Base-by-base conservation (phyloP, 129 eudicot species). In the Oenanthe sinensis region DNA sequence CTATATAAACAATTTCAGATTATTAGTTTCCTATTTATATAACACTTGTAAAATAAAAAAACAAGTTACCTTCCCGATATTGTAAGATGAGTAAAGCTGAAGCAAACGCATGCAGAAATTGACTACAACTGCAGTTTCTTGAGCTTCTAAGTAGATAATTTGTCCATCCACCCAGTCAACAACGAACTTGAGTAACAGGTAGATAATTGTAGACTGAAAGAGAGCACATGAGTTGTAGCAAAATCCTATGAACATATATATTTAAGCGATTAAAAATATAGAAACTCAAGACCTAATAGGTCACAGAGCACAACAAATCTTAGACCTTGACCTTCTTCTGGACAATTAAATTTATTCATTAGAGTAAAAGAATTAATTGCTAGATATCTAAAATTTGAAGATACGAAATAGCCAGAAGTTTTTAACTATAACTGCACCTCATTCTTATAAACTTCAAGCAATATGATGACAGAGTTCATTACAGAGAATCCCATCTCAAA, bases 161-260 rank as follows among this genome's bases (percentile, higher is more conserved):
- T 95, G 97, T 24, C 93, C 96, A 22, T 90, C 97, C 83, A 95
- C 98, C 98, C 98, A 95, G 60, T 91, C 92, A 68, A 89, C 91
- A 52, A 90, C 96, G 44, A 91, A 88, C 83, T 91, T 95, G 77
- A 91, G 96, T 76, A 95, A 80, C 78, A 90, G 87, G 86, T 95
- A 95, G 79, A 95, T 90, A 79, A 95, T 96, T 84, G 90, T 87
- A 85, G 96, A 85, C 98, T 95, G 81, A 71, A 83, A 50, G 12
- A 65, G 63, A 22, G 63, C 12, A 55, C 26, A 6, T 20, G 28
- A 20, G 8, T 22, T 28, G 5, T 19, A 20, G 60, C 24, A 19
- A 52, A 50, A 52, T 52, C 69, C 36, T 3, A 63, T 30, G 36
- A 26, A 2, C 39, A 63, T 46, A 46, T 11, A 55, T 20, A 55